Evolutionary conservation across 2,329 filamentous ascomycete genomes (phyloP).

Genomic region (Alternaria novae-zelandiae): DNA sequence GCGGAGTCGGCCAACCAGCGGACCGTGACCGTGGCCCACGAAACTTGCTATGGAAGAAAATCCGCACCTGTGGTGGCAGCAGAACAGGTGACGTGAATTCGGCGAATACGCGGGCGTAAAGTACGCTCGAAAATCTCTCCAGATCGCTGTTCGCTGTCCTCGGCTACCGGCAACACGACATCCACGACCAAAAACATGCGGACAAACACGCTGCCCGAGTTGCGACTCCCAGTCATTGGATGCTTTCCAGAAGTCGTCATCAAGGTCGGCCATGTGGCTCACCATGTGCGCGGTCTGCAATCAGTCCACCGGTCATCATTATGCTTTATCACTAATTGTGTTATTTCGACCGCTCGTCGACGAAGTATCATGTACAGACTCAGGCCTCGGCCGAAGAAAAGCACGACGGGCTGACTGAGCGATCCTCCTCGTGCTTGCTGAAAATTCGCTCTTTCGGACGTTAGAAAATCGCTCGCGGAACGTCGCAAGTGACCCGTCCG

Average conservation of each 20-base stretch:
- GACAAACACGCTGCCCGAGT: constrained; percentile 19
- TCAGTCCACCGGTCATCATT: constrained; percentile 1
- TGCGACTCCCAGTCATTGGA: neutral
- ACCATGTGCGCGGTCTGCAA: constrained; percentile 7
- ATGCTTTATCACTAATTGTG: constrained; percentile 18
- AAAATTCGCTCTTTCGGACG: constrained; percentile 9
- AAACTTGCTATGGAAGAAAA: constrained; percentile 19
- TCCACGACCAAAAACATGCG: constrained; percentile 31
- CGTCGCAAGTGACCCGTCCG: constrained; percentile 11
- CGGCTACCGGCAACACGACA: constrained; percentile 24
- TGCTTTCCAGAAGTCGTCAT: constrained; percentile 22
- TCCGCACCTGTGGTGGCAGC: constrained; percentile 20
- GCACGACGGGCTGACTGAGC: constrained; percentile 4
- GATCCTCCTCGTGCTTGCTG: constrained; percentile 10
- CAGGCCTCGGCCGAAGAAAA: constrained; percentile 32
- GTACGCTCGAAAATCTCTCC: constrained; percentile 9
- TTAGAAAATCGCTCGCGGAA: constrained; percentile 29
- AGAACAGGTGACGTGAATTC: constrained; percentile 27
- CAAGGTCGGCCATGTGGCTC: constrained; percentile 17
- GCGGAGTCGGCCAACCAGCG: constrained; percentile 39
- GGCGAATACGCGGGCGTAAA: constrained; percentile 17
- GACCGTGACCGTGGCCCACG: constrained; percentile 28
- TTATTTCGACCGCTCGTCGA: constrained; percentile 15
- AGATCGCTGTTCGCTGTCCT: constrained; percentile 22
- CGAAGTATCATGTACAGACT: neutral